Conservation (phyloP, 176 grass and related monocot species). For the Ampelocalamus luodianensis region DNA sequence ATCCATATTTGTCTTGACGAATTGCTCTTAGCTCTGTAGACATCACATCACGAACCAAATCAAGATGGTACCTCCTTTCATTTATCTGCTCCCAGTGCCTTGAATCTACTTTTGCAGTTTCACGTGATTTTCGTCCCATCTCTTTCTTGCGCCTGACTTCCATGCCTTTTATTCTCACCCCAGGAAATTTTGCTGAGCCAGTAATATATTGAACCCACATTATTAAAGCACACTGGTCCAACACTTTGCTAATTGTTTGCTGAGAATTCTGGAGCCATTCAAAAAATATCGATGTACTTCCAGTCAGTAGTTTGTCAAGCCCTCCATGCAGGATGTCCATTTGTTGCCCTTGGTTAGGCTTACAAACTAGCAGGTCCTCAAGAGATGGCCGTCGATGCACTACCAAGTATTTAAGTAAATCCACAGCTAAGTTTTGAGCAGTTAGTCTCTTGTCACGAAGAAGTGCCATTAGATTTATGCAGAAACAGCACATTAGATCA, state of each 20-base stretch:
- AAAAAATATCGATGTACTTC: slow-evolving; percentile 74
- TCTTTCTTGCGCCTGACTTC: slow-evolving; percentile 93
- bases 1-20: slow-evolving; percentile 98
- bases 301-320: slow-evolving; percentile 88
- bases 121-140: slow-evolving; percentile 85
- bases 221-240: slow-evolving; percentile 86
- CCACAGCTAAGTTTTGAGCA: slow-evolving; percentile 72
- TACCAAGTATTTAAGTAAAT: slow-evolving; percentile 92
- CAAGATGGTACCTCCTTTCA: slow-evolving; percentile 81
- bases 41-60: slow-evolving; percentile 89
- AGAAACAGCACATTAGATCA: slow-evolving; percentile 91
- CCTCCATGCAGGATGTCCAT: slow-evolving; percentile 88
- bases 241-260: slow-evolving; percentile 77
- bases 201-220: slow-evolving; percentile 96
- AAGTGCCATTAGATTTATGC: slow-evolving; percentile 88
- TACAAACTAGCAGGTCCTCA: slow-evolving; percentile 85
- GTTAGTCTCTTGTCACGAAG: slow-evolving; percentile 84
- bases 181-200: slow-evolving; percentile 93
- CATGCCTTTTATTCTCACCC: slow-evolving; percentile 98
- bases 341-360: slow-evolving; percentile 74
- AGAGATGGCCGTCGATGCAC: slow-evolving; percentile 80
- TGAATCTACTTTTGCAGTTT: slow-evolving; percentile 70
- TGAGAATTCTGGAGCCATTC: slow-evolving; percentile 86
- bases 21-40: slow-evolving; percentile 91
- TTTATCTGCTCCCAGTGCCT: slow-evolving; percentile 88